Evolutionary conservation across 2,329 filamentous ascomycete species (phyloP), one percentile per base, ranked within the genome.

Genomic region (Cercospora brassicicola): DNA sequence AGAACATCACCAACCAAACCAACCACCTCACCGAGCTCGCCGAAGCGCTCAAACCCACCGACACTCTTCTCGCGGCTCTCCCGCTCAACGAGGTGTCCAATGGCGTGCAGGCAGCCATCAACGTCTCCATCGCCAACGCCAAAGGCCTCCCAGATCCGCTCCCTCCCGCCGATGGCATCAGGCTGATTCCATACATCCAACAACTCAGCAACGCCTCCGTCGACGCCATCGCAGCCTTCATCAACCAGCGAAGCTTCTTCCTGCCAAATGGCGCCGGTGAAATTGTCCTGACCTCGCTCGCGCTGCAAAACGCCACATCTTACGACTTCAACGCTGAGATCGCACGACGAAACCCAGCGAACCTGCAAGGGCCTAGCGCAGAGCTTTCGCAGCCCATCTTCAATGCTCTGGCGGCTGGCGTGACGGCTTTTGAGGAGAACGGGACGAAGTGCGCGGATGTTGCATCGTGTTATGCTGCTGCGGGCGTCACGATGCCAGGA

Each of bases 1-100:
- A 62, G 31, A 67, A 67, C 66, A 67, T 67, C 62, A 67, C 66
- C 15, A 61, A 60, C 45, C 55, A 61, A 3, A 64, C 66, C 9
- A 36, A 64, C 9, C 64, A 61, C 61, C 61, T 67, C 28, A 62
- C 26, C 39, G 20, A 51, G 10, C 31, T 64, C 11, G 33, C 48
- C 62, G 62, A 64, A 13, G 51, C 48, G 11, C 53, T 64, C 62
- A 28, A 51, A 13, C 53, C 53, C 53, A 57, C 53, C 26, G 53
- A 57, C 53, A 48, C 39, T 23, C 33, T 60, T 11, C 30, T 65
- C 56, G 55, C 57, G 8, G 63, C 63, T n/a, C 55, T 65, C 10
- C 55, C 55, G 15, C 55, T 67, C 2, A 67, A 56, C 66, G 59
- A 33, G 2, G 62, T 36, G 10, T 64, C 61, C 18, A 20, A 15